Evolutionary conservation across 495 filamentous ascomycete genomes (phyloP).

Genomic region (Halenospora varia): DNA sequence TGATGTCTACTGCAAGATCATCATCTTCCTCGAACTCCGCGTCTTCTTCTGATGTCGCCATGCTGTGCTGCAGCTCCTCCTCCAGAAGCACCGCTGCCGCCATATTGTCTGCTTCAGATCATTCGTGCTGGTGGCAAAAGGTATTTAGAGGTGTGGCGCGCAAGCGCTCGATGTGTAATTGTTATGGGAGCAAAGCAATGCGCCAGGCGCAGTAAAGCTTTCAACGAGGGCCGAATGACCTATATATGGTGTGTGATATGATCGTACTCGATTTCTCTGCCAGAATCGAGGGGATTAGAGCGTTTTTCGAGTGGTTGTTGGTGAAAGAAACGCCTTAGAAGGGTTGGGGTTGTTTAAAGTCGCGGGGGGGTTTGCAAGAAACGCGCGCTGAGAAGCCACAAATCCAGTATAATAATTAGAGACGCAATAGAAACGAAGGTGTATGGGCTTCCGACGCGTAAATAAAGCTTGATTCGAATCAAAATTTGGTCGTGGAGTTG

Average conservation of each 20-base stretch:
- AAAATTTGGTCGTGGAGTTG: conserved; percentile 21
- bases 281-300: too few relatives aligned
- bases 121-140: conserved; percentile 13
- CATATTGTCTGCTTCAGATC: conserved; percentile 20
- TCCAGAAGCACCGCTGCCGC: conserved; percentile 25
- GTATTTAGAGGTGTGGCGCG: background rate
- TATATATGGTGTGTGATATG: too few relatives aligned
- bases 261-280: too few relatives aligned
- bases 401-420: conserved; percentile 13
- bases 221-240: too few relatives aligned
- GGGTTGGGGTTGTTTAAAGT: background rate
- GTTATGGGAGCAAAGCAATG: background rate
- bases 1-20: conserved; percentile 41
- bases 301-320: background rate
- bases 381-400: conserved; percentile 19
- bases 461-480: conserved; percentile 20
- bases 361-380: conserved; percentile 2
- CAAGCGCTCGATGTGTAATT: background rate
- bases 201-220: too few relatives aligned
- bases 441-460: conserved; percentile 23
- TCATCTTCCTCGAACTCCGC: conserved; percentile 51
- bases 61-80: conserved; percentile 24
- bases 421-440: conserved; percentile 9
- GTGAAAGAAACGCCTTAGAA: background rate
- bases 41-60: conserved; percentile 34